Evolutionary conservation across 202 grass and related monocot species (phyloP), one percentile per base, ranked within the genome.

Genomic region (Brachypodium distachyon): DNA sequence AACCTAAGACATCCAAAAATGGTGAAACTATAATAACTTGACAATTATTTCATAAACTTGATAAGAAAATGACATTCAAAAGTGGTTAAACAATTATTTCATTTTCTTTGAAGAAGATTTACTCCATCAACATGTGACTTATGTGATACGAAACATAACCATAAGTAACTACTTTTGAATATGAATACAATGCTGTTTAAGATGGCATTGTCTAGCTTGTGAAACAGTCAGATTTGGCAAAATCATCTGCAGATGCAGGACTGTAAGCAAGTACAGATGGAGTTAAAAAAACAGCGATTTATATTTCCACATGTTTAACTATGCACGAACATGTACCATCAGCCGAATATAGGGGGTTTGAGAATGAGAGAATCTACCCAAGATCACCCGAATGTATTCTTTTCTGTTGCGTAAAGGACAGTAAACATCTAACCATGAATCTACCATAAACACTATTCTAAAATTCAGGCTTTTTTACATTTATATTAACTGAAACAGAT

Each of bases 241-340:
- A 67, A 82, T 42, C 67, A 84, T 53, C 57, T 76, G 61, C 53
- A 33, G 21, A 26, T 70, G 52, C 70, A 40, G 19, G 42, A 69
- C 53, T n/a, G n/a, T n/a, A 64, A 13, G 16, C 23, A 81, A 75
- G 66, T 50, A 74, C 22, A 16, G 25, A 55, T 29, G 34, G 16
- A 78, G 67, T 22, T 78, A 29, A 10, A 75, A 60, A 53, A 75
- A 27, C 41, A 4, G 18, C n/a, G 13, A 73, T 55, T 55, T 63
- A 22, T 40, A n/a, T 12, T 43, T 65, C n/a, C 22, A 19, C 46
- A 3, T 82, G 6, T 25, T 62, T 33, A 22, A 50, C 11, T 56
- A 22, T 29, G 58, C 64, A 66, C 55, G 28, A 57, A 66, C 28
- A 9, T 12, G 10, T 4, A 72, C 34, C 21, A 29, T 54, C 33